Conservation (phyloP, 305 asterid genomes). For the Fraxinus velutina region DNA sequence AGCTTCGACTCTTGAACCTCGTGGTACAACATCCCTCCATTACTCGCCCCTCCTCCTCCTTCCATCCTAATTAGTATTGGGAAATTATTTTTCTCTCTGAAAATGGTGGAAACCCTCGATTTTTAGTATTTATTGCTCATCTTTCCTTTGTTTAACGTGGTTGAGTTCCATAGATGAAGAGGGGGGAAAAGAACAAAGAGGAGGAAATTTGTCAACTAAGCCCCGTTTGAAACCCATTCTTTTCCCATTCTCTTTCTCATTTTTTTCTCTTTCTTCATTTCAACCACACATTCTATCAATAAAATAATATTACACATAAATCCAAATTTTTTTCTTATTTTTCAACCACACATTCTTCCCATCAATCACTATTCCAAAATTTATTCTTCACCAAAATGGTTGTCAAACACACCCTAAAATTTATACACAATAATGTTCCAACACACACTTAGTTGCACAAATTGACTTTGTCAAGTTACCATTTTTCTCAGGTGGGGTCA, state of each 20-base stretch:
- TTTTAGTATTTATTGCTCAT: not conserved
- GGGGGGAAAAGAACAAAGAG: not conserved
- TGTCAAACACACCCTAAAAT: no score
- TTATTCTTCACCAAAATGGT: no score
- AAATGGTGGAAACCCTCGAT: not conserved
- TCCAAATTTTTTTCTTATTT: no score
- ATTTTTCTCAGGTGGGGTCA: not conserved
- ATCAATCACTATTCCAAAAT: no score
- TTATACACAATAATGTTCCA: no score
- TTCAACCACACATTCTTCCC: no score
- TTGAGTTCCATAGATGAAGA: not conserved
- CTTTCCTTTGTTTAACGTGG: not conserved
- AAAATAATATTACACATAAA: no score
- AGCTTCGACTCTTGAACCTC: conserved; percentile 98
- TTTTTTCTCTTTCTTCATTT: no score
- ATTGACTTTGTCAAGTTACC: not conserved
- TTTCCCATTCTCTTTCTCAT: no score
- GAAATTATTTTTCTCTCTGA: not conserved
- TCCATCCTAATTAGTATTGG: conserved; percentile 6
- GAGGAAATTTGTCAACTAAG: not conserved
- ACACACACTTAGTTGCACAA: not conserved
- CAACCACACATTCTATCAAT: no score
- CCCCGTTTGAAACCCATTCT: no score
- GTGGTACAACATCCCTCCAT: conserved; percentile 94
- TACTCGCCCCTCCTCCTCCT: conserved; percentile 51